Evolutionary conservation across 345 rosid species (phyloP).

Genomic region (Salix viminalis): DNA sequence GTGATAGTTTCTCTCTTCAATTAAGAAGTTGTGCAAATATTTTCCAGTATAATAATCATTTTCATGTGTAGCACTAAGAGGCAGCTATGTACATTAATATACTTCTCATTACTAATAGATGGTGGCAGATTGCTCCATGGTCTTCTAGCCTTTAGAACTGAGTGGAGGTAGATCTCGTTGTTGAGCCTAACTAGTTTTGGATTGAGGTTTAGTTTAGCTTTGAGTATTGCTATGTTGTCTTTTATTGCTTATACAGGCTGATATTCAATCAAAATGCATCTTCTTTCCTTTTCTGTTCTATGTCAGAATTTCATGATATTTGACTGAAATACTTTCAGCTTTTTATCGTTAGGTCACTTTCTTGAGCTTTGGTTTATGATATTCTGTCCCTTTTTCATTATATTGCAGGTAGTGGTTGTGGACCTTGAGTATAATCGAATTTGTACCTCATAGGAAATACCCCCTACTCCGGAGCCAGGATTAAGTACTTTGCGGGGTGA

Average conservation of each 20-base stretch:
- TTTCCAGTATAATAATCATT: neutral
- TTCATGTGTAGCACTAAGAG: neutral
- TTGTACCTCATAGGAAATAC: slow-evolving; percentile 90
- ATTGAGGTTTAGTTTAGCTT: neutral
- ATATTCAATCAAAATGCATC: neutral
- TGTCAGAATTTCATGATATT: neutral
- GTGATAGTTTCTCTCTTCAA: neutral
- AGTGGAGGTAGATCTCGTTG: neutral
- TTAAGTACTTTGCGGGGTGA: slow-evolving; percentile 69
- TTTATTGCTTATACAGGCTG: neutral
- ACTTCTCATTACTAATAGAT: neutral
- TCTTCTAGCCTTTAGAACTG: neutral
- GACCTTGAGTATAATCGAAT: slow-evolving; percentile 86
- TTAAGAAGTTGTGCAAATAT: neutral
- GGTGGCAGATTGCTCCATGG: neutral
- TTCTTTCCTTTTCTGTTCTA: neutral
- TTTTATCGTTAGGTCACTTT: neutral
- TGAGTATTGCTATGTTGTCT: neutral
- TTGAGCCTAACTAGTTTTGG: neutral
- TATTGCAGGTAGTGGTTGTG: slow-evolving; percentile 85
- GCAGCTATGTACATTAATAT: neutral
- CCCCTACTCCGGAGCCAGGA: slow-evolving; percentile 95
- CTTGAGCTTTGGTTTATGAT: neutral
- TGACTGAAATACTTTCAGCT: neutral
- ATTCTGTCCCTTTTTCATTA: neutral